Conservation (phyloP, 73 alveolate species). For the Blepharisma stoltei region DNA sequence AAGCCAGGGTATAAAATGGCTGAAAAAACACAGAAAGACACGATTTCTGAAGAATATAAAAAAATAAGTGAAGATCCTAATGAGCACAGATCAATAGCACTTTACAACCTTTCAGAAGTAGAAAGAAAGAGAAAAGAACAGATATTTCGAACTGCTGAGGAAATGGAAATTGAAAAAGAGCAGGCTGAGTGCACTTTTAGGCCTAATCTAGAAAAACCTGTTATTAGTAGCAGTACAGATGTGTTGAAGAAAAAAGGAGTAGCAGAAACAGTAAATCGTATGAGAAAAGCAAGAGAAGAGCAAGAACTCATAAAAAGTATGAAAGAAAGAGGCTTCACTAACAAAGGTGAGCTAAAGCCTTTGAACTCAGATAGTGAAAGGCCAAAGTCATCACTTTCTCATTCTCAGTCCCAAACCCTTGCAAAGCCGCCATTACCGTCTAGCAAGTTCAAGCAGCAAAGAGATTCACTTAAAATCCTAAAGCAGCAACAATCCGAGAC, state of each 20-base stretch:
- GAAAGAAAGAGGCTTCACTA: too few species aligned
- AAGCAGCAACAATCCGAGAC: too few species aligned
- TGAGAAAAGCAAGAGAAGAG: conserved; percentile 5
- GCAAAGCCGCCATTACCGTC: too few species aligned
- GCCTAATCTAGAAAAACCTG: not conserved
- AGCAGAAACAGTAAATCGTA: not conserved
- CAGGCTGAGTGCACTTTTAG: conserved; percentile 13
- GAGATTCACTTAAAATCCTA: too few species aligned
- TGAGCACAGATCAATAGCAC: not conserved
- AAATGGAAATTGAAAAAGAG: conserved; percentile 9
- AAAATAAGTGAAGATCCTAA: not conserved
- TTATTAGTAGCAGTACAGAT: too few species aligned
- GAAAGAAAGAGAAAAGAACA: conserved; percentile 11
- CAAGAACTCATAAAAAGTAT: not conserved
- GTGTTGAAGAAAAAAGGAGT: not conserved
- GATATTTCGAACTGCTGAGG: not conserved
- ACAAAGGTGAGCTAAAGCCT: too few species aligned
- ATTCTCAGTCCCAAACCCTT: too few species aligned
- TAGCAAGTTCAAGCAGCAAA: too few species aligned
- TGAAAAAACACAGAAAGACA: conserved; percentile 2
- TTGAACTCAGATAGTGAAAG: too few species aligned
- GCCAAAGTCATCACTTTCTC: too few species aligned
- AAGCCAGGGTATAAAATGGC: too few species aligned
- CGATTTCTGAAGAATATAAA: not conserved
- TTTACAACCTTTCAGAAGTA: conserved; percentile 4